Evolutionary conservation across 2,329 filamentous ascomycete genomes (phyloP).

Genomic region (Mycogone perniciosa): DNA sequence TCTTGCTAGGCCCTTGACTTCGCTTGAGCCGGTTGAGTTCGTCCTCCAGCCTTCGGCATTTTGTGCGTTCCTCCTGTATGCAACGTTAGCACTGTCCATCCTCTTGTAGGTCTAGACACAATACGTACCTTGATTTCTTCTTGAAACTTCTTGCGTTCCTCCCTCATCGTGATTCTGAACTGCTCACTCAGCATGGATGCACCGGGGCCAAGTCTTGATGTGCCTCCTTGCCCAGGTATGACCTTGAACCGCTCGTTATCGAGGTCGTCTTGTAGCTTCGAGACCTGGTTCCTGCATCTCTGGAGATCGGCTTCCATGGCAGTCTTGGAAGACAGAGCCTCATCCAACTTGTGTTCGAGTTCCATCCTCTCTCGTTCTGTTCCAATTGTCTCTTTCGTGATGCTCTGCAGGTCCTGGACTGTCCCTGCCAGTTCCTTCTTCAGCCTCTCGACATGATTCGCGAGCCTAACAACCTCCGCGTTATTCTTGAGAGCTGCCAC

Average conservation of each 20-base stretch:
- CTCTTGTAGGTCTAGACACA: not conserved
- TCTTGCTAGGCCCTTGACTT: constrained; percentile 36
- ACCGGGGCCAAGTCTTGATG: constrained; percentile 34
- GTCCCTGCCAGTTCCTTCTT: constrained; percentile 45
- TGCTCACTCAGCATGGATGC: constrained; percentile 50
- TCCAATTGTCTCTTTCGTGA: constrained; percentile 45
- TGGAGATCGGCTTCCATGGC: constrained; percentile 38
- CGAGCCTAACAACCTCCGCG: constrained; percentile 39
- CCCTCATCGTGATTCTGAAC: constrained; percentile 50
- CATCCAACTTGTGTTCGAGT: constrained; percentile 34
- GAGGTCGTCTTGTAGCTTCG: constrained; percentile 45
- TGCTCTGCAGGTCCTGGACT: constrained; percentile 46
- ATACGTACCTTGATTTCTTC: constrained; percentile 44
- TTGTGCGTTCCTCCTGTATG: constrained; percentile 44
- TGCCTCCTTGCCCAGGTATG: constrained; percentile 26
- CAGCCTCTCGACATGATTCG: constrained; percentile 43
- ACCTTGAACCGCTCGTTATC: constrained; percentile 44
- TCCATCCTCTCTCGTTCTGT: constrained; percentile 44
- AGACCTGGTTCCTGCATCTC: constrained; percentile 29
- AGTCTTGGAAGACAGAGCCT: constrained; percentile 24
- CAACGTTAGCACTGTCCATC: constrained; percentile 16
- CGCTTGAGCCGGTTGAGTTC: constrained; percentile 41
- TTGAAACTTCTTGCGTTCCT: constrained; percentile 51
- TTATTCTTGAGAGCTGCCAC: constrained; percentile 47
- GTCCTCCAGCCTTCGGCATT: constrained; percentile 43